Conservation (phyloP, 495 filamentous ascomycete genomes). For the Aspergillus egyptiacus region DNA sequence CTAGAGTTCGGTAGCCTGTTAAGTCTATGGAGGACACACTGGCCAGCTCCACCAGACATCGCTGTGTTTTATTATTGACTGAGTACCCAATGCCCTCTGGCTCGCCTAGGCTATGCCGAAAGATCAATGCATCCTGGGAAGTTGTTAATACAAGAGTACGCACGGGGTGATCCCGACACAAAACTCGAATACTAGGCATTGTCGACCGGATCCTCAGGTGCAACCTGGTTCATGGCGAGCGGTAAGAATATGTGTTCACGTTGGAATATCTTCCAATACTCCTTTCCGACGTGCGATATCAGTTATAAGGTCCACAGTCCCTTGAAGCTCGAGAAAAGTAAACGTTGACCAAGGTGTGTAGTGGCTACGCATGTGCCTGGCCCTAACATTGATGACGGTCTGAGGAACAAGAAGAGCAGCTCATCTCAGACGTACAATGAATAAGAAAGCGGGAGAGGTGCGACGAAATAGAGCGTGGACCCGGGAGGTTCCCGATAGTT, state of each 20-base stretch:
- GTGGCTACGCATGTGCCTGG: too few relatives aligned
- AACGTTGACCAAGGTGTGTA: too few relatives aligned
- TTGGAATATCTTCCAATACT: not conserved
- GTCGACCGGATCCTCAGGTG: not conserved
- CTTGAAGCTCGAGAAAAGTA: not conserved
- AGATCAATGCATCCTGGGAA: constrained; percentile 70
- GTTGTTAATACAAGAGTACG: constrained; percentile 82
- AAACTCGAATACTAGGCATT: constrained; percentile 40
- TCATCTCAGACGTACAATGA: too few relatives aligned
- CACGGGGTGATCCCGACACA: constrained; percentile 62
- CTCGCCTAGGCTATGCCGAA: constrained; percentile 63
- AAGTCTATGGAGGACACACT: constrained; percentile 59
- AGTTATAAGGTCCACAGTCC: not conserved
- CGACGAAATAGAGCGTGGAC: too few relatives aligned
- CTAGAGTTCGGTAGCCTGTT: constrained; percentile 64
- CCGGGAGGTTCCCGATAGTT: too few relatives aligned
- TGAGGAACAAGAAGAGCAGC: too few relatives aligned
- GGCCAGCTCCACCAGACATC: constrained; percentile 85
- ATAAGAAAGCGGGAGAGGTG: too few relatives aligned
- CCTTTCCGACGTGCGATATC: not conserved
- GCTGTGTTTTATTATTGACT: constrained; percentile 45
- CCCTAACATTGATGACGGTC: too few relatives aligned
- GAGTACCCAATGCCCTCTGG: constrained; percentile 24
- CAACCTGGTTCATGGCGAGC: not conserved
- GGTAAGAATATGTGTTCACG: too few relatives aligned